A percentile compares a stretch with the other conserved stretches of the same genome.
These are phyloP conservation scores for Cordyceps militaris DNA, from an alignment of 2,329 filamentous ascomycete species.

Conservation along the genomic window DNA sequence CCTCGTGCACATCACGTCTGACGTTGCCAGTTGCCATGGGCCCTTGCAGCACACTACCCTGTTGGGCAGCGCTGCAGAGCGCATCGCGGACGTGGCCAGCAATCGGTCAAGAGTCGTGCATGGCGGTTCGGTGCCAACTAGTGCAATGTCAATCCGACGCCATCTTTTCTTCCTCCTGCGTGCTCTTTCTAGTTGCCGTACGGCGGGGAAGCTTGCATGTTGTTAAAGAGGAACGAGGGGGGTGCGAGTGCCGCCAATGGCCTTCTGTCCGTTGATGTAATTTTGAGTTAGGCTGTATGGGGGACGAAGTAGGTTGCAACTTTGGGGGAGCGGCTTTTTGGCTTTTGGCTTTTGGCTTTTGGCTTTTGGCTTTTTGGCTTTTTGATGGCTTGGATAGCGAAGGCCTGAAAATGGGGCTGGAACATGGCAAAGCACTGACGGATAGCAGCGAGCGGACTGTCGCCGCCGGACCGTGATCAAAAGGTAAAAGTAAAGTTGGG, in stretches of 20 bases:
- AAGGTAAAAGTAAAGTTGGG: too few relatives aligned
- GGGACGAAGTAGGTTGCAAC: too few relatives aligned
- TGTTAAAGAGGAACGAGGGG: neutral
- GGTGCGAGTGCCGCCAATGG: neutral
- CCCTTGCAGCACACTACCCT: neutral
- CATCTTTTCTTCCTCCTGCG: neutral
- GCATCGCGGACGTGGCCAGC: neutral
- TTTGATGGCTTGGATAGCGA: too few relatives aligned
- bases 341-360: too few relatives aligned
- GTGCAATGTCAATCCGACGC: constrained; percentile 2
- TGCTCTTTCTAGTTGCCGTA: neutral
- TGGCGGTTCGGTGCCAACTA: constrained; percentile 4
- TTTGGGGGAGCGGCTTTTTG: too few relatives aligned
- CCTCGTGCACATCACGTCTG: constrained; percentile 3
- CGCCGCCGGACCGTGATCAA: neutral
- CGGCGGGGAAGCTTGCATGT: neutral
- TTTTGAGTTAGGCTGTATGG: too few relatives aligned
- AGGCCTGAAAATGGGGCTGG: neutral
- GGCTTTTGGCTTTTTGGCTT: too few relatives aligned
- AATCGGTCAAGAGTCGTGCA: constrained; percentile 5
- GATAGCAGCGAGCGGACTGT: neutral
- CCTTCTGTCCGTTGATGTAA: too few relatives aligned
- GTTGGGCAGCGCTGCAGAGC: constrained; percentile 4
- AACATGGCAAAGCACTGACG: neutral
- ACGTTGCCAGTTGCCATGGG: neutral